These are phyloP conservation scores for Penicillium silybi DNA, from an alignment of 495 filamentous ascomycete species.

Conservation along the genomic window DNA sequence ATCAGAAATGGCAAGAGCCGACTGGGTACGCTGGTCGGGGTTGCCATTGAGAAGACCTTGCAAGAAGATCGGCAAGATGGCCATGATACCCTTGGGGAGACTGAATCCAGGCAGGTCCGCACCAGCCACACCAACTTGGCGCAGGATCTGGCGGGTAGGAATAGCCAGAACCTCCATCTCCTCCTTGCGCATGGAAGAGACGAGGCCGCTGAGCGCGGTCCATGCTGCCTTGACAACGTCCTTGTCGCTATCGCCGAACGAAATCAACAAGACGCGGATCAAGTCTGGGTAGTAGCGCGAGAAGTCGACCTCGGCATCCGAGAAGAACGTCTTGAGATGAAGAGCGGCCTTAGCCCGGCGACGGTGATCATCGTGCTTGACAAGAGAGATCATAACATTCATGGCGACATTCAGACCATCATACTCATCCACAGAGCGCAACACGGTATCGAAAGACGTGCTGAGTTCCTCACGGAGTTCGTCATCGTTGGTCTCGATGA, in stretches of 20 bases:
- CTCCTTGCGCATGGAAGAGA: slow-evolving; percentile 86
- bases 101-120: slow-evolving; percentile 83
- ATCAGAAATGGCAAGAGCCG: slow-evolving; percentile 91
- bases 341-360: slow-evolving; percentile 71
- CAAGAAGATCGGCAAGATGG: slow-evolving; percentile 92
- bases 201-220: slow-evolving; percentile 83
- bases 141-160: slow-evolving; percentile 77
- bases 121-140: slow-evolving; percentile 84
- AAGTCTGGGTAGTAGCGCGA: slow-evolving; percentile 93
- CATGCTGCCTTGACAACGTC: slow-evolving; percentile 91
- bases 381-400: slow-evolving; percentile 80
- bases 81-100: slow-evolving; percentile 95
- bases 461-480: slow-evolving; percentile 71
- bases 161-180: slow-evolving; percentile 95
- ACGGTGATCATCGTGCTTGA: slow-evolving; percentile 89
- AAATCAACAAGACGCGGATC: slow-evolving; percentile 80
- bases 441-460: slow-evolving; percentile 76
- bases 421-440: slow-evolving; percentile 90
- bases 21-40: slow-evolving; percentile 82
- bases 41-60: slow-evolving; percentile 97
- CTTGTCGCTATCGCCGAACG: slow-evolving; percentile 81
- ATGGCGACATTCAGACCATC: slow-evolving; percentile 93
- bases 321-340: slow-evolving; percentile 87
- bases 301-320: slow-evolving; percentile 75
- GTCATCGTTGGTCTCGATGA: slow-evolving; percentile 72